phyloP scores from a whole-genome alignment of 441 rosid species.

The Populus trichocarpa region DNA sequence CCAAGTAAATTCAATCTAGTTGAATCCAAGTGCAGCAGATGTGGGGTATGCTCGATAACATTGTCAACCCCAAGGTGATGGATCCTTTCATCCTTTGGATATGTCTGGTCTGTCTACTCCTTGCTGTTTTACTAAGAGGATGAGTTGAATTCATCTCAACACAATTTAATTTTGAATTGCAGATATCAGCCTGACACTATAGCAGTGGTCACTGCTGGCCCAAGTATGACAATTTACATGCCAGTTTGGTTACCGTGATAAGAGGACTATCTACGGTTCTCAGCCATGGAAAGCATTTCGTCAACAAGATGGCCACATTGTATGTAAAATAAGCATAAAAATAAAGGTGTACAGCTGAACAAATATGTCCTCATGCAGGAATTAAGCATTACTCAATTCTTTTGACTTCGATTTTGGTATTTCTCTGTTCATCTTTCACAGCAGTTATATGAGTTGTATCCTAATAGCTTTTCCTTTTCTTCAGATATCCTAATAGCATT shows the following conservation, averaged over 20 bases:
- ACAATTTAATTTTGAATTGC: constrained; percentile 9
- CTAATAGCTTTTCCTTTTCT: background rate
- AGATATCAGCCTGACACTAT: constrained; percentile 68
- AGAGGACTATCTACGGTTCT: background rate
- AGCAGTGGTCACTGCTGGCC: constrained; percentile 53
- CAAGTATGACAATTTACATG: constrained; percentile 80
- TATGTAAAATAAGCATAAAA: background rate
- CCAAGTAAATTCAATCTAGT: constrained; percentile 61
- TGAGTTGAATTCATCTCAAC: background rate
- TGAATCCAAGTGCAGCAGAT: constrained; percentile 60
- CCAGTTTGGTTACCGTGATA: constrained; percentile 80
- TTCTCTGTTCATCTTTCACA: background rate
- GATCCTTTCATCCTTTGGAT: constrained; percentile 78
- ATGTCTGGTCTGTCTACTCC: constrained; percentile 7
- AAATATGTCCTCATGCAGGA: background rate
- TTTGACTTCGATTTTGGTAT: background rate
- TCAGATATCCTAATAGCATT: background rate
- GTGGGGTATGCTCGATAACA: constrained; percentile 50
- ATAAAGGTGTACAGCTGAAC: background rate
- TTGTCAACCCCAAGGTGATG: constrained; percentile 55
- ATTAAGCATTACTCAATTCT: background rate
- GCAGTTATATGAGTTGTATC: background rate
- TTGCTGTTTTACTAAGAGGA: background rate
- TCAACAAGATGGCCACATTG: background rate
- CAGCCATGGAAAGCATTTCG: constrained; percentile 1